These are phyloP conservation scores for Pyrenophora tritici-repentis DNA, from an alignment of 2,329 filamentous ascomycete species.

Conservation along the genomic window DNA sequence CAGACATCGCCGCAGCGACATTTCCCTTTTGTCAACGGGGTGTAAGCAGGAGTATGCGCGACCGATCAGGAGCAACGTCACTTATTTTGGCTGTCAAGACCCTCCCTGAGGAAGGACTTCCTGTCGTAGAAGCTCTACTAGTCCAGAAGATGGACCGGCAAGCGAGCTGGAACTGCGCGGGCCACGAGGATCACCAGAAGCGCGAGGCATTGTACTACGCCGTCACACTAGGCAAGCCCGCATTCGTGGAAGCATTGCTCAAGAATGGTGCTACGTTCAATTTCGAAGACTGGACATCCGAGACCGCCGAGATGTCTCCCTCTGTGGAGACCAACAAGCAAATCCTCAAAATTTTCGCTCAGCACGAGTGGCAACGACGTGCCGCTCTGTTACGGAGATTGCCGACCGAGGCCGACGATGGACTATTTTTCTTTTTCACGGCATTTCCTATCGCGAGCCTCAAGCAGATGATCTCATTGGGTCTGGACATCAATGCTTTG, in stretches of 20 bases:
- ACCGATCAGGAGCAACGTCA: constrained; percentile 40
- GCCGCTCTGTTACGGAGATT: constrained; percentile 24
- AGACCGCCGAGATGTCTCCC: constrained; percentile 13
- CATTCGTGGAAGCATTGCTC: constrained; percentile 35
- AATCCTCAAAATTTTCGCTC: constrained; percentile 28
- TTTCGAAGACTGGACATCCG: constrained; percentile 33
- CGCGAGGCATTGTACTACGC: constrained; percentile 38
- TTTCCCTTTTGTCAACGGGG: constrained; percentile 38
- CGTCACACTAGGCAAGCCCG: constrained; percentile 28
- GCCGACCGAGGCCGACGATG: constrained; percentile 7
- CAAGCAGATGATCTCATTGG: constrained; percentile 29
- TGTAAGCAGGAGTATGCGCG: constrained; percentile 40
- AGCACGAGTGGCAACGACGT: constrained; percentile 36
- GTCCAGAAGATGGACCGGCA: constrained; percentile 21
- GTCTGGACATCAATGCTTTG: constrained; percentile 29
- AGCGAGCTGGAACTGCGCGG: constrained; percentile 34
- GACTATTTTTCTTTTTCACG: constrained; percentile 19
- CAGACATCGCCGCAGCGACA: constrained; percentile 30
- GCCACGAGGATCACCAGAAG: constrained; percentile 39
- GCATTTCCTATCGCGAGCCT: constrained; percentile 30
- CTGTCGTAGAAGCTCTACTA: constrained; percentile 34
- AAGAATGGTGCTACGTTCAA: constrained; percentile 32
- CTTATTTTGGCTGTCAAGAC: constrained; percentile 40
- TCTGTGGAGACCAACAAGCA: constrained; percentile 19
- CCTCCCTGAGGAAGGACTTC: constrained; percentile 36